Base-by-base conservation (phyloP, 345 rosid species). In the Garcia nutans region DNA sequence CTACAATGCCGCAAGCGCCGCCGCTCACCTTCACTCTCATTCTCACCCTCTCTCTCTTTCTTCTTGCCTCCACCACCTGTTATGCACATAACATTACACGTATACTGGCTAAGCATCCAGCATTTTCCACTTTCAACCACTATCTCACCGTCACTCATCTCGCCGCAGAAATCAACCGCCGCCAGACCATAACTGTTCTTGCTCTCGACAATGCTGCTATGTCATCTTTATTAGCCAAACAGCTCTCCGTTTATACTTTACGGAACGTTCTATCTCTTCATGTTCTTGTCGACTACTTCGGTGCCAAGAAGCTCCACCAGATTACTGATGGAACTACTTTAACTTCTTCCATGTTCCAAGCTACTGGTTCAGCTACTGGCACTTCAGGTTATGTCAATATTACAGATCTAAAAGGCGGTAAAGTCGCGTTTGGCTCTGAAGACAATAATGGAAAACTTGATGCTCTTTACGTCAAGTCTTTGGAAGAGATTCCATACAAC, bases 161-260 rank as follows among this genome's bases (percentile, higher is more conserved):
- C 71, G 80, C 83, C 62, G 72, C 83, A 3, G 80, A 81, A 63
- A 81, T 81, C 67, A 81, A 81, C 78, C 83, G 80, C 65, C 80
- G 83, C 20, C 42, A 81, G 72, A 77, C 83, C 61, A 81, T 81
- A 54, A 81, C 80, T 49, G 75, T 81, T 71, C 78, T 81, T 15
- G 83, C 80, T 24, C 71, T 81, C 8, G 80, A 81, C 83, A 81
- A 81, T 64, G 68, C 80, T n/a, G 83, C 80, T 62, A 81, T 77
- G 83, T 49, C 77, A 5, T 72, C 80, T 10, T 41, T 81, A 3
- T 8, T 81, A 10, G 61, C 70, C 60, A 73, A 68, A 57, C 42
- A 73, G 0, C 72, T 76, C 47, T 68, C 83, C 19, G 62, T 77
- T 20, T 76, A 73, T 60, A 68, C 83, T 47, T 47, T 81, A 49